Evolutionary conservation across 2,329 filamentous ascomycete genomes (phyloP), one percentile per base, ranked within the genome.

Genomic region (Fusarium verrucosum): DNA sequence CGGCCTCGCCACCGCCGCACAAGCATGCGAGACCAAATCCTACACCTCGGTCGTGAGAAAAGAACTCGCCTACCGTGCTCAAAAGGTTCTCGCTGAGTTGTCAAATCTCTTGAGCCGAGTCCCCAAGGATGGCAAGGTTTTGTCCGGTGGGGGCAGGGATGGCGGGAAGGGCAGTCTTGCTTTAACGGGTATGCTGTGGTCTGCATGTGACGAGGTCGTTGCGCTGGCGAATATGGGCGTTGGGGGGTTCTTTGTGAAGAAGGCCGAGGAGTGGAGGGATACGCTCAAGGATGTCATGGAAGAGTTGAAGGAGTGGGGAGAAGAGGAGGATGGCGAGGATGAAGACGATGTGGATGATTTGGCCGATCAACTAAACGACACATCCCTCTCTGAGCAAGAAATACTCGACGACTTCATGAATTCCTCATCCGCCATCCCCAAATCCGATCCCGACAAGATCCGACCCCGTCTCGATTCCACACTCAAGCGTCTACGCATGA

Each of bases 231-330:
- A 81, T 7, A 78, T 87, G 22, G 93, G 92, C 0, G 84, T 96
- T 7, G 85, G 85, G 0, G 91, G 89, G 0, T 81, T 93, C 55
- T 83, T 94, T 42, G 83, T 90, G 1, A 82, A 84, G 66, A 93
- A 90, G 73, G 89, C 89, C 3, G 87, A 92, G 68, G 84, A 93
- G 74, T 92, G 89, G 77, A 82, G 87, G 36, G 91, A 91, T 53
- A 86, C 90, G 4, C 80, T 97, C 22, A 86, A 91, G 69, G 94
- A 97, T 78, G 90, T 92, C 0, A 85, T 96, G 68, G 87, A 91
- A 62, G 94, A 97, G 78, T 76, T 97, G 65, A 92, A 92, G 74
- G 92, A 94, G 69, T 97, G 94, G 92, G 87, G 89, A 19, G 90
- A 92, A 2, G 90, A 92, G 70, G 84, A 86, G 10, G 85, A 87